Evolutionary conservation across 805 yeast species (phyloP), one percentile per base, ranked within the genome.

Genomic region (Saturnispora quitensis): DNA sequence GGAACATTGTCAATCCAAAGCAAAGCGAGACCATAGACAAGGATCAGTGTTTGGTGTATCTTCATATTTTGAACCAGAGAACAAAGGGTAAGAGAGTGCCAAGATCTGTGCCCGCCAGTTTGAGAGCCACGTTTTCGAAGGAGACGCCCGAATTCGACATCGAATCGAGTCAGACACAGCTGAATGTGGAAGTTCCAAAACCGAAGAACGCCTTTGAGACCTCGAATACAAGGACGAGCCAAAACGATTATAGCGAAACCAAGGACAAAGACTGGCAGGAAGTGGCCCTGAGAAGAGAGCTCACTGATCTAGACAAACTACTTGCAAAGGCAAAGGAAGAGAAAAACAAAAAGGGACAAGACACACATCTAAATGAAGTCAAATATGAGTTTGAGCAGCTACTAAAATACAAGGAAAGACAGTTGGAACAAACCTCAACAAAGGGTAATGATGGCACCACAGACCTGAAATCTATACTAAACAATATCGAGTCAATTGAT

Each of bases 1-100:
- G 99, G 98, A 89, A 88, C 66, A 72, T 93, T 53, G 95, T 93
- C 50, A 93, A 93, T 62, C 98, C 99, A 10, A 85, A 86, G 62
- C 82, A 85, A 51, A 80, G 81, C 49, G 88, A 84, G 61, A 84
- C 95, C 9, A 89, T 93, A 55, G 97, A 90, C 67, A 89, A 86
- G 61, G 98, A 93, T 68, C 98, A 95, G 66, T 82, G 89, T 24
- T 69, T 89, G 55, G 96, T 88, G 38, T 89, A 86, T 60, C 73
- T 93, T 55, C 99, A 93, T 68, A 88, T 90, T 57, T 74, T 93
- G 60, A 89, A 90, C 68, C 96, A 91, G 67, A 78, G 97, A 58
- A 73, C 76, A 35, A 87, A 86, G 61, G 81, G 84, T 53, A 84
- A 83, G 60, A 75, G 91, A 50, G 82, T 93, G 25, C 99, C 99